Percentiles rank a stretch among this genome's conserved stretches.
phyloP scores from a whole-genome alignment of 306 rosid genomes.

The Neltuma alba region DNA sequence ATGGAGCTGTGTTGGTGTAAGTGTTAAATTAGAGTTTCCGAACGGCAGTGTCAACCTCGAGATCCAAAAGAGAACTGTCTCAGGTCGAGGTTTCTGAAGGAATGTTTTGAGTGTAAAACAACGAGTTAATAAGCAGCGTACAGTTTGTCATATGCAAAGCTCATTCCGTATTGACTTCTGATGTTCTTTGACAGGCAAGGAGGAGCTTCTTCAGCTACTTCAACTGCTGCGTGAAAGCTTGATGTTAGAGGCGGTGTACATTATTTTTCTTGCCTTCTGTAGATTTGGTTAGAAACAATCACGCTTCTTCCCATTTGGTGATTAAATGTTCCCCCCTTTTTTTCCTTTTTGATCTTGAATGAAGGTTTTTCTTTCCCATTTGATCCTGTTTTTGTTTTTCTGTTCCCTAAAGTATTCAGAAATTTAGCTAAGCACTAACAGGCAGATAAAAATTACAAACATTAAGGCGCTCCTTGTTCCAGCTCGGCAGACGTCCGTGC shows the following conservation, averaged over 20 bases:
- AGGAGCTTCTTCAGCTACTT: slow-evolving; percentile 84
- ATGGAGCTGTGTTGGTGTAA: not conserved
- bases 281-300: slow-evolving; percentile 25
- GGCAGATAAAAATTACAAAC: slow-evolving; percentile 12
- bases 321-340: not conserved
- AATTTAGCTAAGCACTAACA: not conserved
- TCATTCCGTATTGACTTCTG: not conserved
- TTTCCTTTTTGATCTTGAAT: slow-evolving; percentile 14
- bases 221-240: slow-evolving; percentile 84
- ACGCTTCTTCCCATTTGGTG: slow-evolving; percentile 30
- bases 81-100: not conserved
- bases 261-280: slow-evolving; percentile 5
- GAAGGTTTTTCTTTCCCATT: not conserved
- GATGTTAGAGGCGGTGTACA: slow-evolving; percentile 26
- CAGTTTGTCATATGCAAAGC: not conserved
- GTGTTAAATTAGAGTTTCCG: not conserved
- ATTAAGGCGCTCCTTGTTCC: not conserved
- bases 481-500: not conserved
- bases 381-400: not conserved
- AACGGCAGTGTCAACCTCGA: not conserved
- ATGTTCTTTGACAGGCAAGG: slow-evolving; percentile 56
- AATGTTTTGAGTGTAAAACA: not conserved
- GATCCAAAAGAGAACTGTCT: slow-evolving; percentile 1
- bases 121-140: no score
- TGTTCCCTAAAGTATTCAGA: slow-evolving; percentile 9